phyloP scores from a whole-genome alignment of 192 early-diverging fungal species.

The Coemansia erecta region DNA sequence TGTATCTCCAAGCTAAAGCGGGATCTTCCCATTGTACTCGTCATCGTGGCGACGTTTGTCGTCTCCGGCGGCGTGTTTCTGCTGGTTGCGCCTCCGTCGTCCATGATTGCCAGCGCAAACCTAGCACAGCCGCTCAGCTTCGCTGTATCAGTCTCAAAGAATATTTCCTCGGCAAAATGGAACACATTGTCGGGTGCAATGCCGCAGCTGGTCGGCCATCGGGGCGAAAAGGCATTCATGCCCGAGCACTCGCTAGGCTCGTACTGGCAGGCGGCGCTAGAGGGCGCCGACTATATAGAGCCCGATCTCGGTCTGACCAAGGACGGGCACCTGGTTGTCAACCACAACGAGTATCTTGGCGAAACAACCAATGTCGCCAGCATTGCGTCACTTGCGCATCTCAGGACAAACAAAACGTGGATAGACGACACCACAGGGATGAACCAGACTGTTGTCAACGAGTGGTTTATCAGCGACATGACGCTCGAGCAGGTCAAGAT shows the following conservation, averaged over 20 bases:
- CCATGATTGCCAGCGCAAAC: too few species aligned
- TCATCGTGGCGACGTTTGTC: too few species aligned
- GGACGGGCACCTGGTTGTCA: conserved; percentile 50
- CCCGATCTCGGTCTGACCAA: conserved; percentile 45
- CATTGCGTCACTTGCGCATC: conserved; percentile 24
- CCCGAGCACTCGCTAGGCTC: conserved; percentile 49
- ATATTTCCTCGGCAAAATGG: conserved; percentile 12
- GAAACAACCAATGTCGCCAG: conserved; percentile 31
- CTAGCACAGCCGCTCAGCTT: not conserved
- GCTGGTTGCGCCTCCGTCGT: too few species aligned
- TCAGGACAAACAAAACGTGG: conserved; percentile 39
- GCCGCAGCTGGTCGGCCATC: conserved; percentile 42
- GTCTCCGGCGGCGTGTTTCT: too few species aligned
- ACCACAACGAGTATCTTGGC: conserved; percentile 54
- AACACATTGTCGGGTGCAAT: conserved; percentile 29
- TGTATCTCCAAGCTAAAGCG: too few species aligned
- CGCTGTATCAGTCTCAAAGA: too few species aligned
- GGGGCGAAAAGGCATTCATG: conserved; percentile 55
- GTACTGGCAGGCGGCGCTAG: conserved; percentile 52
- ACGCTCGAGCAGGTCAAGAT: conserved; percentile 35
- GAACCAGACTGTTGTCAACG: conserved; percentile 11
- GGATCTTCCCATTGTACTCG: too few species aligned
- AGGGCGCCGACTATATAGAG: conserved; percentile 50
- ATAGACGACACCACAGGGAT: conserved; percentile 10
- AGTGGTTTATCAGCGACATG: conserved; percentile 52